A percentile compares a stretch with the other conserved stretches of the same genome.
phyloP scores from a whole-genome alignment of 2,329 filamentous ascomycete species.

The Fusarium chuoi region DNA sequence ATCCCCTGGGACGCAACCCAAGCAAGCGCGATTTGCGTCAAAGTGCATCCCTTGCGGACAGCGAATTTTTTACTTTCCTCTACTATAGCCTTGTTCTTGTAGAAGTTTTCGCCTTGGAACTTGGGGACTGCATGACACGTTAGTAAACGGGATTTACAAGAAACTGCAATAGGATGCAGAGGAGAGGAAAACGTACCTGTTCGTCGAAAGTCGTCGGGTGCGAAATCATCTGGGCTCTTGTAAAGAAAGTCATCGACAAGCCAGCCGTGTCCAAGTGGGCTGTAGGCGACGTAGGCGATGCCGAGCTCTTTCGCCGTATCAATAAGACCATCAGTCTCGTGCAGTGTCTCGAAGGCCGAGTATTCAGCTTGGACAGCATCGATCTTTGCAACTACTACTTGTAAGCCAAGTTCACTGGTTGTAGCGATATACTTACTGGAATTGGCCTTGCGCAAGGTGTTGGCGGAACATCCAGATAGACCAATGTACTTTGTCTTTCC shows the following conservation, averaged over 20 bases:
- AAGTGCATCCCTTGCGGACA: not conserved
- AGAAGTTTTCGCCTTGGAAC: constrained; percentile 10
- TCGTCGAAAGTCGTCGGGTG: not conserved
- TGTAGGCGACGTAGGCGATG: not conserved
- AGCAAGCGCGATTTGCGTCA: constrained; percentile 4
- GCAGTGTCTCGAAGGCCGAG: constrained; percentile 3
- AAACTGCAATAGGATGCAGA: not conserved
- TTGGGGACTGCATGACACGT: not conserved
- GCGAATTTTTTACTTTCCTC: constrained; percentile 1
- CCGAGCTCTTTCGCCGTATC: not conserved
- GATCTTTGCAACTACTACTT: not conserved
- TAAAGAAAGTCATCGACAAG: not conserved
- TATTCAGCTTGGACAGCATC: constrained; percentile 13
- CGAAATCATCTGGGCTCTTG: not conserved
- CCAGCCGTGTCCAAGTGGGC: constrained; percentile 1
- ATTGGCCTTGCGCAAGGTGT: constrained; percentile 1
- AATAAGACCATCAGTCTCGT: constrained; percentile 1
- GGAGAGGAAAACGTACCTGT: not conserved
- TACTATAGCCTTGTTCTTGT: constrained; percentile 1
- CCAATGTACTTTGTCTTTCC: constrained; percentile 12
- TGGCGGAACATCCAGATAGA: not conserved
- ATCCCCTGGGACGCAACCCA: constrained; percentile 5
- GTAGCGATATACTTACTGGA: fast-evolving
- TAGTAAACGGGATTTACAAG: not conserved
- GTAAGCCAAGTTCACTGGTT: not conserved